These are phyloP conservation scores for Lentinus tigrinus DNA, from an alignment of 768 basidiomycete genomes.

Conservation along the genomic window DNA sequence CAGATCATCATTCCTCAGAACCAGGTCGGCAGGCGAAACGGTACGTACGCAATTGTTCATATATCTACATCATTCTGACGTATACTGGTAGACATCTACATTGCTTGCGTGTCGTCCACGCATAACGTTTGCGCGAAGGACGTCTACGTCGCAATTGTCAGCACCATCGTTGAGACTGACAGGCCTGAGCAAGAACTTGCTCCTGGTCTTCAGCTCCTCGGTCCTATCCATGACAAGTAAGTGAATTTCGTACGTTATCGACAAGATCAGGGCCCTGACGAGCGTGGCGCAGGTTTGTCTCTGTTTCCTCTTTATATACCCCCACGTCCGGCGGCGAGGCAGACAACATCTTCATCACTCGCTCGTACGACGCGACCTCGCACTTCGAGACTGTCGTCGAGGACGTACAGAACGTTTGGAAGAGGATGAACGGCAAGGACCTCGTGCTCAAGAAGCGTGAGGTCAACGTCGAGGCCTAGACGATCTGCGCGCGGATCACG, in stretches of 20 bases:
- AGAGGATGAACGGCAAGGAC: constrained; percentile 73
- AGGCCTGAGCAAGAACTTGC: constrained; percentile 88
- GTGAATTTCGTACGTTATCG: constrained; percentile 22
- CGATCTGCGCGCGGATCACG: neutral
- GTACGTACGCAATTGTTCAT: constrained; percentile 43
- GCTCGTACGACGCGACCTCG: constrained; percentile 96
- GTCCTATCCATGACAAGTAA: constrained; percentile 92
- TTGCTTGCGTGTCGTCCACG: constrained; percentile 94
- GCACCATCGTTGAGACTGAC: constrained; percentile 95
- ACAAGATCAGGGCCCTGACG: neutral
- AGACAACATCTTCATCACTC: constrained; percentile 96
- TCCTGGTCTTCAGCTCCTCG: constrained; percentile 91
- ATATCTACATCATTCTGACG: neutral
- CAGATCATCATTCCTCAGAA: constrained; percentile 99
- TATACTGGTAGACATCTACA: constrained; percentile 80
- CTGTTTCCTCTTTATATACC: constrained; percentile 83
- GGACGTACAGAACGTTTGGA: constrained; percentile 96
- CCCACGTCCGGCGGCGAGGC: constrained; percentile 77
- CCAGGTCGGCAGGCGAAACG: constrained; percentile 90
- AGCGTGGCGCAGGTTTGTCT: constrained; percentile 70
- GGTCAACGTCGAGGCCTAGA: constrained; percentile 54
- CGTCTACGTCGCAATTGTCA: constrained; percentile 95
- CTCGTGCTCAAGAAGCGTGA: constrained; percentile 90
- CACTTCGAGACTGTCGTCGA: constrained; percentile 99
- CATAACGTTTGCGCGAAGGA: constrained; percentile 98